Conservation (phyloP, 2,329 filamentous ascomycete species). For the Colletotrichum karsti region DNA sequence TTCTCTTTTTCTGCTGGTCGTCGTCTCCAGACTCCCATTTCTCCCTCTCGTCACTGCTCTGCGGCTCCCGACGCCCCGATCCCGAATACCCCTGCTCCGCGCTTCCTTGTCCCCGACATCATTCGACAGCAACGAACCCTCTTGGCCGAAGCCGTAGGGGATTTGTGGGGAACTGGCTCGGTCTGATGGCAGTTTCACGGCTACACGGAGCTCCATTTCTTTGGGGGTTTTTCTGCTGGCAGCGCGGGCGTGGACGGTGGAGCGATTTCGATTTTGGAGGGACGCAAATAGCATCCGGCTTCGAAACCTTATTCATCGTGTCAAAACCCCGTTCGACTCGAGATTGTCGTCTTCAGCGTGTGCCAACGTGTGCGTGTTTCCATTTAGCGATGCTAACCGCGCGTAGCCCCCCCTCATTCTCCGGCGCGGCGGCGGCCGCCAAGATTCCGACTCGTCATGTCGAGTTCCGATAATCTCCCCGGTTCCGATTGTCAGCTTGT, state of each 20-base stretch:
- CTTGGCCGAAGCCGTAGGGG: conserved; percentile 27
- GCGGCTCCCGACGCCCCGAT: neutral
- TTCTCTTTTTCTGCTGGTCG: neutral
- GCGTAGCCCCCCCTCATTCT: neutral
- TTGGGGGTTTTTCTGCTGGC: neutral
- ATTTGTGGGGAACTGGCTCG: conserved; percentile 5
- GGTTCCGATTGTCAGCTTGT: neutral
- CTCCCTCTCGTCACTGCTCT: neutral
- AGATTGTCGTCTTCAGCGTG: neutral
- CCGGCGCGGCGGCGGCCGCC: neutral
- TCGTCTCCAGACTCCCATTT: neutral
- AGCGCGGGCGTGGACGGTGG: too few species aligned
- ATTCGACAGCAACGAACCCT: conserved; percentile 28
- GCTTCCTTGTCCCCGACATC: conserved; percentile 28
- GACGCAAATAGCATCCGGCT: neutral
- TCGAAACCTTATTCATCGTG: neutral
- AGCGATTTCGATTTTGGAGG: too few species aligned
- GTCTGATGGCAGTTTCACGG: conserved; percentile 30
- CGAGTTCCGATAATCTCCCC: neutral
- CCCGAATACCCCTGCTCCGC: conserved; percentile 1
- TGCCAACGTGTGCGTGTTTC: neutral
- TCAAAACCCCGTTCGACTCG: neutral
- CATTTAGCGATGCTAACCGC: neutral
- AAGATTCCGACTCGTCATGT: neutral
- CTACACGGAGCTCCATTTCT: conserved; percentile 16